These are phyloP conservation scores for Penicillium malachiteum DNA, from an alignment of 495 filamentous ascomycete genomes.

Conservation along the genomic window DNA sequence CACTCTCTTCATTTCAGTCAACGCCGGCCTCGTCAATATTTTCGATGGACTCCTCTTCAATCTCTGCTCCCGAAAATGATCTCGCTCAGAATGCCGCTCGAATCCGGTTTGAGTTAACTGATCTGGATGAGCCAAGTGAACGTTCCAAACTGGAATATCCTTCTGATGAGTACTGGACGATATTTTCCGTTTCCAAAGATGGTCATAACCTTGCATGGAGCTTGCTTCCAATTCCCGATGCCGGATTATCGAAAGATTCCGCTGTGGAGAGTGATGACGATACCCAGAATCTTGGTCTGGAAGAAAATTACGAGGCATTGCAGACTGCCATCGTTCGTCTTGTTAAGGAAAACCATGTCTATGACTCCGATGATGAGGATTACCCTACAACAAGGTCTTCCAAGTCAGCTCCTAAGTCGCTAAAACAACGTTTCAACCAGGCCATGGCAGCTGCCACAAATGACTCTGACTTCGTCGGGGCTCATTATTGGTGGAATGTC, in stretches of 20 bases:
- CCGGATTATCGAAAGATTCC: constrained; percentile 11
- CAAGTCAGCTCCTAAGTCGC: constrained; percentile 15
- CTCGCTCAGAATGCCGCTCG: constrained; percentile 37
- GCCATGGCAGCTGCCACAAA: constrained; percentile 41
- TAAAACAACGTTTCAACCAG: constrained; percentile 41
- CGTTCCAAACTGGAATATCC: constrained; percentile 38
- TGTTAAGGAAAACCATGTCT: constrained; percentile 73
- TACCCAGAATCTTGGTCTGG: constrained; percentile 61
- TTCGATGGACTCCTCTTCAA: constrained; percentile 24
- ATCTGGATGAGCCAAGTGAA: constrained; percentile 35
- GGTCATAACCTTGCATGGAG: constrained; percentile 66
- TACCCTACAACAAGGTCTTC: neutral
- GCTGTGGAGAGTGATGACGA: constrained; percentile 51
- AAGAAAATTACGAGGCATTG: constrained; percentile 79
- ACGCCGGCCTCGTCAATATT: constrained; percentile 30
- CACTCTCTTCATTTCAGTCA: constrained; percentile 22
- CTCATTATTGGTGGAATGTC: constrained; percentile 52
- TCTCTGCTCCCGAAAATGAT: constrained; percentile 25
- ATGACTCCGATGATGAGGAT: constrained; percentile 23
- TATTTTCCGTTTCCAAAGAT: constrained; percentile 74
- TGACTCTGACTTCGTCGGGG: constrained; percentile 45
- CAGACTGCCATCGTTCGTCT: constrained; percentile 80
- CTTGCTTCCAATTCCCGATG: constrained; percentile 49
- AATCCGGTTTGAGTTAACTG: constrained; percentile 46
- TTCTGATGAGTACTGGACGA: constrained; percentile 46